Base-by-base conservation (phyloP, 2,329 filamentous ascomycete genomes). In the Xylariaceae sp. region DNA sequence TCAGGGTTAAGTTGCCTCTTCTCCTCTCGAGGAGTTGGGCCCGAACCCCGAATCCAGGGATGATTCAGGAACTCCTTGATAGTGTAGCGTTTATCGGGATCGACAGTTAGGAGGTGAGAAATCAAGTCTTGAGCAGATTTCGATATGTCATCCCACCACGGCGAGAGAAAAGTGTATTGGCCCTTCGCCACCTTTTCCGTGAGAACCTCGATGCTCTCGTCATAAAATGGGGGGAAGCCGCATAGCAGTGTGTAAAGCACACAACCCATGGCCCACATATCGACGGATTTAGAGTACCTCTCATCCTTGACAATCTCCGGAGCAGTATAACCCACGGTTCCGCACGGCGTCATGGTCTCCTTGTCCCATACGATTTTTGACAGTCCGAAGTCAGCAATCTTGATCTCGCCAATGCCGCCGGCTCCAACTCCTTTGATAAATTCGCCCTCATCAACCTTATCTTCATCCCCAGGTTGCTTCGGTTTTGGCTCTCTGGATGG, bases 221-320 rank as follows among this genome's bases (percentile, higher is more conserved):
- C 93, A 67, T 98, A 95, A 69, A 98, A 98, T 3, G 93, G 93
- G 8, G 93, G 93, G 72, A 98, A 98, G 12, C 93, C 93, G 59
- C 93, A 98, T 14, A 98, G 85, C 1, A 98, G 74, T 1, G 93
- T 98, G 72, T 98, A 98, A 5, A 98, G 75, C 10, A 98, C 93
- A 64, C 93, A 98, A 12, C 93, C 93, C 23, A 98, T 70, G 3
- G 93, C 93, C 93, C 93, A 98, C 93, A 98, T 98, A 63, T 98
- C 93, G 37, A 98, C 93, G 41, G 89, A 94, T 75, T 97, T 98
- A 29, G 92, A 97, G 68, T 98, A 98, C 19, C 91, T 83, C 70
- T 98, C 93, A 68, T 98, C 93, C 70, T 97, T 97, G 65, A 98
- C 93, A 52, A 98, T 98, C 64, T 98, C 93, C 6, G 93, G 93